Base-by-base conservation (phyloP, 495 filamentous ascomycete species). In the Talaromyces wortmannii region DNA sequence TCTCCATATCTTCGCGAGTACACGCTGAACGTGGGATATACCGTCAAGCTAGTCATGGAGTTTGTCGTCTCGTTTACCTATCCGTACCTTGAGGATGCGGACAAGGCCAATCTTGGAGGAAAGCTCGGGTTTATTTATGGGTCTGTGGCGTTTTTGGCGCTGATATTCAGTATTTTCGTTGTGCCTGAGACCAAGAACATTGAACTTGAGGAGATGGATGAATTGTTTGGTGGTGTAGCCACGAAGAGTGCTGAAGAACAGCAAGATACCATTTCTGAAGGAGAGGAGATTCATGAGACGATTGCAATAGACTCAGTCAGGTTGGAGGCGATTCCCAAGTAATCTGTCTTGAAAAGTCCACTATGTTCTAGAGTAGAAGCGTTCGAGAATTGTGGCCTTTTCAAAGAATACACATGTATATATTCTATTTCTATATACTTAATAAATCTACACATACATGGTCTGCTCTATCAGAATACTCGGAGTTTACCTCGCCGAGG, bases 141-240 rank as follows among this genome's bases (percentile, higher is more conserved):
- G 0, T 62, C 60, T 29, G 29, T 62, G 29, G 58, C 60, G 7
- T 51, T 57, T 17, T 31, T 61, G 7, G 58, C 55, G 12, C 31
- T 65, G 47, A 15, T 57, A 7, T 62, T 88, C 55, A 58, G 89
- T 62, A 92, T 86, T 78, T 86, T 89, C 79, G 78, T 92, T 40
- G 79, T 94, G 44, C 86, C 86, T 50, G 89, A 92, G 79, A 92
- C 89, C 67, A 92, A 91, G 82, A 89, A 89, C 57, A 78, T 95
- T 16, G 85, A 87, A 15, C 87, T 94, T 47, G 90, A 95, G 75
- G 89, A 95, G 67, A 87, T 95, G 62, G 90, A 94, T 74, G 81
- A 83, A 72, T 91, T 92, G 90, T 81, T 95, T 77, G 89, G 59
- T 18, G 53, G 53, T 7, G 23, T 23, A 4, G 23, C 4, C 23